These are phyloP conservation scores for Oryza longistaminata DNA, from an alignment of 176 grass and related monocot species.

Conservation along the genomic window DNA sequence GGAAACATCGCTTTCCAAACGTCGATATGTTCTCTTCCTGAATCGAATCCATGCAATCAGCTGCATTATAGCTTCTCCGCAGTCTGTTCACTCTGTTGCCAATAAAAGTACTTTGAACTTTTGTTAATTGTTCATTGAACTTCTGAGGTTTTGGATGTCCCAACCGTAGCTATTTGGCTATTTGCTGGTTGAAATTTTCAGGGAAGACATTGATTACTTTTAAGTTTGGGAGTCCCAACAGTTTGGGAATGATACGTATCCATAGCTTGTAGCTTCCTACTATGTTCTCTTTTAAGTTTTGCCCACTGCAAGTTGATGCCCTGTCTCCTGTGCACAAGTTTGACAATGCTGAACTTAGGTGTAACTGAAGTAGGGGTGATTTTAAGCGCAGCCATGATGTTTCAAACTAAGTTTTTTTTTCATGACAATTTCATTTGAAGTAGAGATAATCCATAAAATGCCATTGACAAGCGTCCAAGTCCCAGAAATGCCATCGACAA, in stretches of 20 bases:
- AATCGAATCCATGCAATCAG: background rate
- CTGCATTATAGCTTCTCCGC: background rate
- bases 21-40: background rate
- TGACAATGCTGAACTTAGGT: background rate
- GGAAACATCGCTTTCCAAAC: background rate
- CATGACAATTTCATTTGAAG: background rate
- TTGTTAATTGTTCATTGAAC: background rate
- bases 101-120: background rate
- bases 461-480: too few species aligned
- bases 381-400: background rate
- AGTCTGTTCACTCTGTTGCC: background rate
- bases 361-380: background rate
- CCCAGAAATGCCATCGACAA: too few species aligned
- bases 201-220: background rate
- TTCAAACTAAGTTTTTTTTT: background rate
- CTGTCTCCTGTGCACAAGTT: background rate
- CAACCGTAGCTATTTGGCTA: background rate
- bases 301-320: background rate
- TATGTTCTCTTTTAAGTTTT: background rate
- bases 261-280: background rate
- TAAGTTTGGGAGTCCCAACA: too few species aligned
- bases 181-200: conserved; percentile 18
- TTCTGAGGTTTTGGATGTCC: background rate
- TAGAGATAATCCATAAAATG: too few species aligned
- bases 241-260: background rate